Conservation (phyloP, 2,329 filamentous ascomycete species). For the Aspergillus fructus region DNA sequence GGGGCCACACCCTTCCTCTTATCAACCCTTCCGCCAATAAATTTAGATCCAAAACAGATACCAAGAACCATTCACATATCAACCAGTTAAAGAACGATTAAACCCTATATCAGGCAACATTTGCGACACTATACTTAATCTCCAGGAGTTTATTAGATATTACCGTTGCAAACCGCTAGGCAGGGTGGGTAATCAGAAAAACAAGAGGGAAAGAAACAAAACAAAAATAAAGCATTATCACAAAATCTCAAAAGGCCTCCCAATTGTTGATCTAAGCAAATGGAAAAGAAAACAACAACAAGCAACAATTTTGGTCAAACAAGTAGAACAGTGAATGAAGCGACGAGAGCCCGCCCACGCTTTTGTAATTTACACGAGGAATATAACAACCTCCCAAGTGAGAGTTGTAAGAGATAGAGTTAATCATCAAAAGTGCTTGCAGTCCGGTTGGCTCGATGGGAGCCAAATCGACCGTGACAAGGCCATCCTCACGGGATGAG, state of each 20-base stretch:
- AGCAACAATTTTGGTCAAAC: not conserved
- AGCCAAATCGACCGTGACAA: slow-evolving; percentile 1
- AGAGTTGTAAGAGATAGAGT: not conserved
- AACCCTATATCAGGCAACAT: not conserved
- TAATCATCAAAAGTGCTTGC: slow-evolving; percentile 4
- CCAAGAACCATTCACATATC: not conserved
- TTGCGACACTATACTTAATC: not conserved
- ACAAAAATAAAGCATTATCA: slow-evolving; percentile 1
- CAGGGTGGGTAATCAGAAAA: not conserved
- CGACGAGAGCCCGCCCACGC: slow-evolving; percentile 29
- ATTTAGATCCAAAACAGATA: not conserved
- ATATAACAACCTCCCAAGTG: not conserved
- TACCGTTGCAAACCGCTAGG: not conserved
- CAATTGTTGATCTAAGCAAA: slow-evolving; percentile 3
- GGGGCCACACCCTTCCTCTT: too few relatives aligned
- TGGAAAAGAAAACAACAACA: slow-evolving; percentile 11
- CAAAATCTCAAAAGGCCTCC: slow-evolving; percentile 7
- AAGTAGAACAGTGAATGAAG: not conserved
- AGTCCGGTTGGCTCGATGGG: slow-evolving; percentile 1
- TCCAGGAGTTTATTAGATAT: not conserved
- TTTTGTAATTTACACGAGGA: slow-evolving; percentile 37
- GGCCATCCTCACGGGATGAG: slow-evolving; percentile 1
- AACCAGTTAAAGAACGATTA: not conserved
- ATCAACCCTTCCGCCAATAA: not conserved
- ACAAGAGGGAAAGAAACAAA: not conserved